These are phyloP conservation scores for Aspergillus pseudotamarii DNA, from an alignment of 2,329 filamentous ascomycete genomes.

Conservation along the genomic window DNA sequence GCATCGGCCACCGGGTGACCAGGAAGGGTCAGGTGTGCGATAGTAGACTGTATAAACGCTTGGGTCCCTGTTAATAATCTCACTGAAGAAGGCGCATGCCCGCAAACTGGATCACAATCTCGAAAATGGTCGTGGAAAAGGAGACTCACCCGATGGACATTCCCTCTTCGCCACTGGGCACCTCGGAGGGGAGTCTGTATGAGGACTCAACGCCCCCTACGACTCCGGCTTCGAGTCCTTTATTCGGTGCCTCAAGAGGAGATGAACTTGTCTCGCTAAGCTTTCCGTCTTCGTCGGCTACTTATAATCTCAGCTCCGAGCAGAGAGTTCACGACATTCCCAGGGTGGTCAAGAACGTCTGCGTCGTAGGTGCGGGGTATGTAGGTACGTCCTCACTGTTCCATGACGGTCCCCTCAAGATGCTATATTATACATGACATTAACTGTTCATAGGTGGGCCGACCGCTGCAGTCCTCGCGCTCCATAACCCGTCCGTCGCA, in stretches of 20 bases:
- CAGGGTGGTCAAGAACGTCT: slow-evolving; percentile 52
- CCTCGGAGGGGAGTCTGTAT: slow-evolving; percentile 24
- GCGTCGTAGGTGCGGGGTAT: slow-evolving; percentile 75
- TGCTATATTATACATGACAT: too few species aligned
- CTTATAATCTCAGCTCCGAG: not conserved
- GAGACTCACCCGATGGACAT: slow-evolving; percentile 21
- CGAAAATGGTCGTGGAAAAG: not conserved
- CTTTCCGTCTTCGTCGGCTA: not conserved
- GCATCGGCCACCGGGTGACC: not conserved
- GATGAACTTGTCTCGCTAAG: slow-evolving; percentile 22
- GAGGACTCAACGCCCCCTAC: slow-evolving; percentile 29
- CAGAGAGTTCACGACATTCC: not conserved
- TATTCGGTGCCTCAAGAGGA: slow-evolving; percentile 27
- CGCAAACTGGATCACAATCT: too few species aligned
- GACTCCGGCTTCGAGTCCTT: slow-evolving; percentile 31
- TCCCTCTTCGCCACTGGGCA: slow-evolving; percentile 19
- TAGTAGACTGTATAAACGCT: not conserved
- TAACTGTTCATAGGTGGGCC: slow-evolving; percentile 61
- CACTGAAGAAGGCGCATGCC: not conserved
- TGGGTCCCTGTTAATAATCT: not conserved
- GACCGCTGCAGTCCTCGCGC: slow-evolving; percentile 73
- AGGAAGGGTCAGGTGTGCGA: not conserved
- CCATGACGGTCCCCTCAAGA: not conserved
- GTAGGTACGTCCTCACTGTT: slow-evolving; percentile 60
- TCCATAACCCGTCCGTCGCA: slow-evolving; percentile 69